Base-by-base conservation (phyloP, 306 rosid genomes). In the Dicorynia guianensis region DNA sequence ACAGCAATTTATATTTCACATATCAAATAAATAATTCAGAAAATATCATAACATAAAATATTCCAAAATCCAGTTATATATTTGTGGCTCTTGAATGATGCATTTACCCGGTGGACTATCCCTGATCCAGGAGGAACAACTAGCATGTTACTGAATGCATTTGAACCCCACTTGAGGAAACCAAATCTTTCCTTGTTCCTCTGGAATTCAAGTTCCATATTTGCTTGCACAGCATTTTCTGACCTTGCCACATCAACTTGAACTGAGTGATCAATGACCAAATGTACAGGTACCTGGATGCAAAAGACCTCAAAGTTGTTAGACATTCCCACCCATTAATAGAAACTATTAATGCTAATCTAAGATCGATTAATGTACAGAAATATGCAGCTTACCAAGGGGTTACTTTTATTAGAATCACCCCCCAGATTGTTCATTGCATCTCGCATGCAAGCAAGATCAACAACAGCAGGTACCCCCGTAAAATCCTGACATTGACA, bases 51-150 rank as follows among this genome's bases (percentile, higher is more conserved):
- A 9, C 10, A 40, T 39, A 52, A 65, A 11, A 35, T 66, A 33
- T 53, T 57, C 17, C 48, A 11, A 40, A 15, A 50, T 76, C 39
- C 58, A 71, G 52, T 59, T 1, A 50, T 63, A 12, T 33, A 72
- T 67, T 25, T 18, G 25, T 55, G 55, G 18, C 39, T 56, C 69
- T 5, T 6, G 76, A 47, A 43, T 60, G 61, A 75, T 15, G 67
- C 47, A 79, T 79, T 76, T 72, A 93, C 98, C 98, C 91, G 98
- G 80, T 93, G 98, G 62, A 93, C 98, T 25, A 93, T 93, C 69
- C 98, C 98, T 47, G 98, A 93, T 53, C 97, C 98, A 47, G 97
- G 98, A 70, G 98, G 98, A 74, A 93, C 98, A 47, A 93, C 97
- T 0, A 93, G 97, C 97, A 93, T 91, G 85, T 93, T 93, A 59